These are phyloP conservation scores for Brasilioporus rufonigricans DNA, from an alignment of 768 basidiomycete genomes.

Conservation along the genomic window DNA sequence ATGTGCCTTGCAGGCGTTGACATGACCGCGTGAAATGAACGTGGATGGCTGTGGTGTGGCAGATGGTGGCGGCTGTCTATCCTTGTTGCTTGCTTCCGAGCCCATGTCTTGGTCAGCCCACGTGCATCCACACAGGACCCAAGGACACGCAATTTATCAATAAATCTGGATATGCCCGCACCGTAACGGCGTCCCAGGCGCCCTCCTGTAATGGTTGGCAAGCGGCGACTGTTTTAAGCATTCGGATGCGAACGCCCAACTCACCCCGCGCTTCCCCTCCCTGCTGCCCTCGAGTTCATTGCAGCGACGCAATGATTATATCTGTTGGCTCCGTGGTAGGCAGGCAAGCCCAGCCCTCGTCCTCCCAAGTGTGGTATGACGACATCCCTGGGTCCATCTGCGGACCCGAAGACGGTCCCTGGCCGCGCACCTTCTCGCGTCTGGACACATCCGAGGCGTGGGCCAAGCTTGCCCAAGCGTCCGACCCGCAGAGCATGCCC, in stretches of 20 bases:
- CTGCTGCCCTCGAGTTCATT: background rate
- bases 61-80: conserved; percentile 12
- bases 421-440: conserved; percentile 58
- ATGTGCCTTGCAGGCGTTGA: conserved; percentile 8
- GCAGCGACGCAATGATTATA: conserved; percentile 14
- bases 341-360: conserved; percentile 14
- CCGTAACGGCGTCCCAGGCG: conserved; percentile 19
- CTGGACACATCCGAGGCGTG: conserved; percentile 52
- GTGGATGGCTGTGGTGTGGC: conserved; percentile 5
- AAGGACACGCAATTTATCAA: conserved; percentile 18
- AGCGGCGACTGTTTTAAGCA: conserved; percentile 32
- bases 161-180: conserved; percentile 21
- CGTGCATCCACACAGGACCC: conserved; percentile 27
- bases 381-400: conserved; percentile 64
- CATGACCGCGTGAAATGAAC: conserved; percentile 29
- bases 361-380: conserved; percentile 49
- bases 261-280: conserved; percentile 5
- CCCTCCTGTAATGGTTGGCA: conserved; percentile 22
- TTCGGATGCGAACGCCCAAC: background rate
- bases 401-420: conserved; percentile 61
- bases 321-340: conserved; percentile 16
- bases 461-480: conserved; percentile 48
- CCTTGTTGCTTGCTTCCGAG: conserved; percentile 11
- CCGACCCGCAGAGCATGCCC: conserved; percentile 47
- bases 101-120: conserved; percentile 14